A percentile compares a stretch with the other conserved stretches of the same genome.
Evolutionary conservation across 2,329 filamentous ascomycete species (phyloP).

Genomic region (Clarireedia hainanense): DNA sequence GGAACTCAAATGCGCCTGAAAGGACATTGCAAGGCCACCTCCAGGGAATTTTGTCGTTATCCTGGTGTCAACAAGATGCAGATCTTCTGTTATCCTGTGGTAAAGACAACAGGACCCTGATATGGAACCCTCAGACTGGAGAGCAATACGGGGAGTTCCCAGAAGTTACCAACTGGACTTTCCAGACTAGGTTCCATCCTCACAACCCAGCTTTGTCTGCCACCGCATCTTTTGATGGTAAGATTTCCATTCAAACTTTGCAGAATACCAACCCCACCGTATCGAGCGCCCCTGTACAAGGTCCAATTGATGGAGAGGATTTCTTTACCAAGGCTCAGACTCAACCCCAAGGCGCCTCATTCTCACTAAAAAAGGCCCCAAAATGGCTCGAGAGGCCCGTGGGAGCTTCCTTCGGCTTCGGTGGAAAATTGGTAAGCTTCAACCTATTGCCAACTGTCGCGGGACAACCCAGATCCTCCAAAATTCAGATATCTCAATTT

Average conservation of each 20-base stretch:
- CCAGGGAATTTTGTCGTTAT: conserved; percentile 84
- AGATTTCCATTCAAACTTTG: conserved; percentile 86
- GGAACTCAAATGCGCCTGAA: conserved; percentile 94
- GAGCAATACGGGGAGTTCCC: conserved; percentile 86
- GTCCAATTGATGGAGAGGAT: conserved; percentile 78
- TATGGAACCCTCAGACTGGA: conserved; percentile 94
- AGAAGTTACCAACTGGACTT: conserved; percentile 98
- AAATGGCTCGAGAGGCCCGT: conserved; percentile 83
- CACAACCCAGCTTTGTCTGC: conserved; percentile 87
- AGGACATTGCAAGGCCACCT: conserved; percentile 85
- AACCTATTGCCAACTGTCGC: conserved; percentile 48
- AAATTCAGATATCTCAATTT: conserved; percentile 78
- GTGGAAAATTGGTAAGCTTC: conserved; percentile 81
- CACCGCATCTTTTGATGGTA: conserved; percentile 94
- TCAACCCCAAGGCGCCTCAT: conserved; percentile 83
- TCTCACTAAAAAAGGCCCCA: conserved; percentile 77
- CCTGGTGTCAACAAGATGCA: conserved; percentile 89
- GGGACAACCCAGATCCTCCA: conserved; percentile 62
- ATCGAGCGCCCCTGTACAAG: conserved; percentile 59
- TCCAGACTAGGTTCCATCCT: conserved; percentile 89
- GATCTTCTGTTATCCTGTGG: conserved; percentile 86
- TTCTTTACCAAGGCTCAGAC: conserved; percentile 94
- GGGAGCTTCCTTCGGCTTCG: conserved; percentile 89
- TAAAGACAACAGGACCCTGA: conserved; percentile 90
- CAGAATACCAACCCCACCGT: conserved; percentile 82